A percentile compares a stretch with the other conserved stretches of the same genome.
These are phyloP conservation scores for Boletales sp. DNA, from an alignment of 768 basidiomycete genomes.

Conservation along the genomic window DNA sequence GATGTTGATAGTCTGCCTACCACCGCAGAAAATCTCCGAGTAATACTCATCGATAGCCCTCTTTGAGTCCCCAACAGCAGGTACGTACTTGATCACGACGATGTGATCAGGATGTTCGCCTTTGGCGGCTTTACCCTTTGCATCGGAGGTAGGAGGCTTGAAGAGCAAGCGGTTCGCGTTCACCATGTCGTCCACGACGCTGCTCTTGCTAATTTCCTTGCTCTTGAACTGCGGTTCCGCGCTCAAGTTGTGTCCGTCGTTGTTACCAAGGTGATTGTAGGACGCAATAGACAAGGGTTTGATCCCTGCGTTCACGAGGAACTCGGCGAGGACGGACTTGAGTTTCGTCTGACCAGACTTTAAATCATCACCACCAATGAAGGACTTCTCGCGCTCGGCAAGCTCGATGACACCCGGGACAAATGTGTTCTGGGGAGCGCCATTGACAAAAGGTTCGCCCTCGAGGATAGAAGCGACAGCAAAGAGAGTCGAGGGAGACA, in stretches of 20 bases:
- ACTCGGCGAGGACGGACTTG: slow-evolving; percentile 96
- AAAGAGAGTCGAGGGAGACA: slow-evolving; percentile 95
- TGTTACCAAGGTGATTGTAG: slow-evolving; percentile 99
- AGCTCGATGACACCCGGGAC: slow-evolving; percentile 93
- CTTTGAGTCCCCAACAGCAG: slow-evolving; percentile 96
- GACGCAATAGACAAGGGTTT: slow-evolving; percentile 96
- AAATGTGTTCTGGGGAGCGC: slow-evolving; percentile 98
- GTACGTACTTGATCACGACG: slow-evolving; percentile 96
- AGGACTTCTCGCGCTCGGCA: slow-evolving; percentile 82
- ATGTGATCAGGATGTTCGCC: slow-evolving; percentile 98
- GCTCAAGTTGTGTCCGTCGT: slow-evolving; percentile 90
- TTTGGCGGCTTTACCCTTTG: slow-evolving; percentile 59
- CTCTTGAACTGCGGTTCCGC: slow-evolving; percentile 92
- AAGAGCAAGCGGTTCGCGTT: slow-evolving; percentile 84
- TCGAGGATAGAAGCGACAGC: slow-evolving; percentile 96
- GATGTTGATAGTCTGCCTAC: slow-evolving; percentile 89
- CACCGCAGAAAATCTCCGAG: slow-evolving; percentile 96
- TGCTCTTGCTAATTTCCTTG: slow-evolving; percentile 98
- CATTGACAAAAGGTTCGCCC: slow-evolving; percentile 93
- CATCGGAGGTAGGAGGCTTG: slow-evolving; percentile 67
- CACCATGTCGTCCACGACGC: slow-evolving; percentile 98
- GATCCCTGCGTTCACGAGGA: slow-evolving; percentile 98
- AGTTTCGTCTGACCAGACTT: slow-evolving; percentile 98
- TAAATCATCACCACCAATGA: slow-evolving; percentile 97
- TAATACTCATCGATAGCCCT: slow-evolving; percentile 99